Conservation (phyloP, 2,329 filamentous ascomycete genomes). For the Ceratocystis smalleyi region DNA sequence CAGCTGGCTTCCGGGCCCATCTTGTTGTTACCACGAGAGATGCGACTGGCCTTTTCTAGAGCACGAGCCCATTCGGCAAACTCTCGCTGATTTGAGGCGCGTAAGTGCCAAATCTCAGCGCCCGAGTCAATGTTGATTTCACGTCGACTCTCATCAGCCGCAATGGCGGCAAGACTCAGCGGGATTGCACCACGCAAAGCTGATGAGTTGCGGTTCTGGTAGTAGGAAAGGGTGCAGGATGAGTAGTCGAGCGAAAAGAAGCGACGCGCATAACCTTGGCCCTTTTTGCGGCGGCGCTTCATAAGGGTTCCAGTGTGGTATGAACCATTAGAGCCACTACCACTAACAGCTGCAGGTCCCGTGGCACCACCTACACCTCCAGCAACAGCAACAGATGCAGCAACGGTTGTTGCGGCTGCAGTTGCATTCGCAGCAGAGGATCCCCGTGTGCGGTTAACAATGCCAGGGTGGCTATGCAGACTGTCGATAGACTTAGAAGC, state of each 20-base stretch:
- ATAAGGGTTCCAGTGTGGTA: conserved; percentile 74
- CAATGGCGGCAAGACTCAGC: conserved; percentile 76
- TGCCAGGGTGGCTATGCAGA: conserved; percentile 35
- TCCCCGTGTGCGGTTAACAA: conserved; percentile 26
- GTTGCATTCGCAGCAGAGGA: conserved; percentile 31
- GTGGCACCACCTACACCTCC: background rate
- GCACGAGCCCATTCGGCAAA: conserved; percentile 79
- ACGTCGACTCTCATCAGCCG: conserved; percentile 70
- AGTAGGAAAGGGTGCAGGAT: conserved; percentile 89
- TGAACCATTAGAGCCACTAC: conserved; percentile 25
- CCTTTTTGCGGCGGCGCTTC: conserved; percentile 83
- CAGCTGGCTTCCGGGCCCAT: conserved; percentile 24
- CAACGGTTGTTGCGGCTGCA: background rate
- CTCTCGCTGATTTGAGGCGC: conserved; percentile 65
- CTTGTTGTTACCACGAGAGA: conserved; percentile 34
- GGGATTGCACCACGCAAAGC: conserved; percentile 85
- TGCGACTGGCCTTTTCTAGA: conserved; percentile 63
- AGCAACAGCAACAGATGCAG: background rate
- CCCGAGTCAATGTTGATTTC: conserved; percentile 96
- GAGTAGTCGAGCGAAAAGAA: conserved; percentile 96
- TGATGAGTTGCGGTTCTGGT: conserved; percentile 84
- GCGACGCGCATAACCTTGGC: conserved; percentile 79
- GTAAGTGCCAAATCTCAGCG: conserved; percentile 90
- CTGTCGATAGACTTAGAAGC: conserved; percentile 45
- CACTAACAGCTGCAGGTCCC: no score